Percentiles rank a stretch among this genome's conserved stretches.
Conservation (phyloP, 176 grass and related monocot genomes). For the Eleusine indica region DNA sequence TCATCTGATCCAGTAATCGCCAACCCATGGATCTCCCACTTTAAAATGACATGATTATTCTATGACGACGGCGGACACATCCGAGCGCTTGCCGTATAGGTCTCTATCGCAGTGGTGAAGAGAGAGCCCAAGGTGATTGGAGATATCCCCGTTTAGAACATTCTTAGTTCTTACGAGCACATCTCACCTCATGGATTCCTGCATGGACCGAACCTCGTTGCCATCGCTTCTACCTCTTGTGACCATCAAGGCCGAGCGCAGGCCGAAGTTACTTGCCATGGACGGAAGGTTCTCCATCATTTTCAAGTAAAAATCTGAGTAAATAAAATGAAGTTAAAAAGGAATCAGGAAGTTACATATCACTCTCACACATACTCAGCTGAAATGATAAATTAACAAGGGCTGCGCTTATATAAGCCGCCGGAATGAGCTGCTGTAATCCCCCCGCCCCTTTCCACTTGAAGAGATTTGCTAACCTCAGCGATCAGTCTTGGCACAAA, state of each 20-base stretch:
- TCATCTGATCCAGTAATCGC: not conserved
- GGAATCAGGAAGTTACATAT: not conserved
- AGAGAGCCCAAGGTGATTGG: not conserved
- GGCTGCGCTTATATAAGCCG: not conserved
- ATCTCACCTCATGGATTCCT: not conserved
- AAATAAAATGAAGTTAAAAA: not conserved
- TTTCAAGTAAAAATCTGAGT: constrained; percentile 26
- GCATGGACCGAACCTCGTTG: not conserved
- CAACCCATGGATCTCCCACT: not conserved
- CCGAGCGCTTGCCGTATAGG: not conserved
- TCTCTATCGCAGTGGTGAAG: not conserved
- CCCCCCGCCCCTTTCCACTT: not conserved
- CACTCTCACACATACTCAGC: constrained; percentile 25
- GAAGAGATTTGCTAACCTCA: not conserved
- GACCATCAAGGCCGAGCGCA: not conserved
- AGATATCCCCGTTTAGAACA: not conserved
- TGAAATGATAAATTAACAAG: constrained; percentile 1
- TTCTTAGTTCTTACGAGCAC: not conserved
- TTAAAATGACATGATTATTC: constrained; percentile 7
- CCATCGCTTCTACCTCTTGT: not conserved
- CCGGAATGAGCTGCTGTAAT: not conserved
- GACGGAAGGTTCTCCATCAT: constrained; percentile 16
- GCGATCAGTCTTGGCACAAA: not conserved
- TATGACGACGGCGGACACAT: constrained; percentile 14
- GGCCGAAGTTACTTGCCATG: not conserved